Conservation (phyloP, 352 stramenopile genomes). For the Globisporangium cylindrosporum region DNA sequence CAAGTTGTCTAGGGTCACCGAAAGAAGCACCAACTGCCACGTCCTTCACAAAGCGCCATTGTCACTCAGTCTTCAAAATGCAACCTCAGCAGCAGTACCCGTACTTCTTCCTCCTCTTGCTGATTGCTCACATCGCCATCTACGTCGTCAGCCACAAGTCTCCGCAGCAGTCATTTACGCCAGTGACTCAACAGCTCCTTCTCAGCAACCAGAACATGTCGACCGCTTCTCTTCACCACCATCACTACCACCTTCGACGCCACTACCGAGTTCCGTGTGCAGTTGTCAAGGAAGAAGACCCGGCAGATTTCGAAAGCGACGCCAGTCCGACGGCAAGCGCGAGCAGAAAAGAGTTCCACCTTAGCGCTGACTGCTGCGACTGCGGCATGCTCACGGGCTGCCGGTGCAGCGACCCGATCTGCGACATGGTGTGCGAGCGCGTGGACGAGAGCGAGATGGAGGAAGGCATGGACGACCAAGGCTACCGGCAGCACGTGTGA, state of each 20-base stretch:
- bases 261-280: neutral
- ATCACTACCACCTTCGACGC: neutral
- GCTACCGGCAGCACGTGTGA: conserved; percentile 32
- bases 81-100: neutral
- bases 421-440: conserved; percentile 17
- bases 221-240: neutral
- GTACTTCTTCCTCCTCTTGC: neutral
- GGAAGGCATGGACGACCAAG: conserved; percentile 36
- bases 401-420: conserved; percentile 32
- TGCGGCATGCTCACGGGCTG: conserved; percentile 27
- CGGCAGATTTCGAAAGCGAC: neutral
- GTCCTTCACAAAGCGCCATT: neutral
- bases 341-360: neutral
- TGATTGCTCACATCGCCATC: neutral
- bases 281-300: neutral
- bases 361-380: conserved; percentile 20
- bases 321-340: neutral
- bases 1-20: neutral
- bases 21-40: neutral
- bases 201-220: neutral
- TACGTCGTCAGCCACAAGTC: neutral
- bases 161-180: too few relatives aligned
- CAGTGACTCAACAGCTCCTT: neutral
- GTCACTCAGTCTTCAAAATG: neutral
- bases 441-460: conserved; percentile 15